Conservation (phyloP, 192 early-diverging fungal genomes). For the Phlyctochytrium planicorne region DNA sequence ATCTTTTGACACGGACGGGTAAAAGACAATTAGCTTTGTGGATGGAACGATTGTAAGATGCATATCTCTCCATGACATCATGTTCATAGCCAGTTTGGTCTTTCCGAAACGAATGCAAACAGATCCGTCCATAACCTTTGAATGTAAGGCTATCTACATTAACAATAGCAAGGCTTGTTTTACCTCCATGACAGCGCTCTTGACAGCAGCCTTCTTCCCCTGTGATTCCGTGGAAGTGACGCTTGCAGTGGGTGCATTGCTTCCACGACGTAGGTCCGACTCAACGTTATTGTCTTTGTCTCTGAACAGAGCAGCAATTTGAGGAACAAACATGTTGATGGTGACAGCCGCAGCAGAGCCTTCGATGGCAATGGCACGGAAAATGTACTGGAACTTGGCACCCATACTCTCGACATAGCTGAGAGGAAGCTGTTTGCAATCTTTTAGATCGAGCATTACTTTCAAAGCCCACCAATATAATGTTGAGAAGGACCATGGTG, state of each 20-base stretch:
- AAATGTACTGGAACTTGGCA: neutral
- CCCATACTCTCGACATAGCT: neutral
- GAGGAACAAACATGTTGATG: neutral
- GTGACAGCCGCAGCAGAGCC: neutral
- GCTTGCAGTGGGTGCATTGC: no score
- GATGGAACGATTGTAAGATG: neutral
- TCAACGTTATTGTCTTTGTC: no score
- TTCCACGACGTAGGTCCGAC: no score
- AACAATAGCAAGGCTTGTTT: no score
- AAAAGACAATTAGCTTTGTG: neutral
- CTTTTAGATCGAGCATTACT: neutral
- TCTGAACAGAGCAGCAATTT: no score
- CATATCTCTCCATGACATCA: neutral
- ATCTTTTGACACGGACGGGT: neutral
- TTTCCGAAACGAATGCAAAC: neutral
- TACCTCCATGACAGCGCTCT: no score
- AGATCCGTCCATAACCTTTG: neutral
- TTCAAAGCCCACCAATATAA: neutral
- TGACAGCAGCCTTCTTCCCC: no score
- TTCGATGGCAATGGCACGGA: neutral
- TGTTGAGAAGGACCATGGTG: neutral
- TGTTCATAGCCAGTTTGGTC: neutral
- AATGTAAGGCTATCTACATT: no score
- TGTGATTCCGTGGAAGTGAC: no score
- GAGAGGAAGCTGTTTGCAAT: neutral